Base-by-base conservation (phyloP, 345 rosid genomes). In the Salix suchowensis region DNA sequence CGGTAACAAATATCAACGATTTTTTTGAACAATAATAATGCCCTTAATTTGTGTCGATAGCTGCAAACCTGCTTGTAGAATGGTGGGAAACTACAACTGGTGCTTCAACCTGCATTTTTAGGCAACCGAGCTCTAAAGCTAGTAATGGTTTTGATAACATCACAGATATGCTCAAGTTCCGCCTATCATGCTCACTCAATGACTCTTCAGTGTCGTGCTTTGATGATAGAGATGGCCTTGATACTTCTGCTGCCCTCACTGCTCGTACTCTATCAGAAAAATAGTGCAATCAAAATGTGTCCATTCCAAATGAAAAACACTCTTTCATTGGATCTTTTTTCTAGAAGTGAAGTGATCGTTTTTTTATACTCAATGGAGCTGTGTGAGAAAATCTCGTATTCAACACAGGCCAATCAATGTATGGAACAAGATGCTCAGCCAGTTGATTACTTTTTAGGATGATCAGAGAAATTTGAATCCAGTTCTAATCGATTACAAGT, bases 61-160 rank as follows among this genome's bases (percentile, higher is more conserved):
- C 10, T 58, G 68, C 21, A 66, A 66, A 30, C 69, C 44, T 66
- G 71, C 68, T 74, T 23, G 78, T 72, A 50, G 84, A 67, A 55
- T 68, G 37, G 16, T 74, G 68, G 64, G 87, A 40, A 68, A 88
- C 70, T 66, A 87, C 82, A 77, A 74, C 71, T 65, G 98, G 99
- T 70, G 96, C 91, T 82, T 93, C 90, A 42, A 95, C 99, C 77
- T 79, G 85, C 99, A 95, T 93, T 82, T 85, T 89, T 76, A 95
- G 83, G 82, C 85, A 70, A 70, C 78, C 88, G 77, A 96, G 88
- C 76, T 91, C 86, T 80, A 95, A 84, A 73, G 98, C 96, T 66
- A 95, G 37, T 70, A 95, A 74, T 65, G 98, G 98, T 74, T 85
- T 89, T 5, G 97, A 93, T 65, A 89, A 78, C 97, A 95, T 79